Evolutionary conservation across 73 alveolate species (phyloP).

Genomic region (Uronychia setigera): DNA sequence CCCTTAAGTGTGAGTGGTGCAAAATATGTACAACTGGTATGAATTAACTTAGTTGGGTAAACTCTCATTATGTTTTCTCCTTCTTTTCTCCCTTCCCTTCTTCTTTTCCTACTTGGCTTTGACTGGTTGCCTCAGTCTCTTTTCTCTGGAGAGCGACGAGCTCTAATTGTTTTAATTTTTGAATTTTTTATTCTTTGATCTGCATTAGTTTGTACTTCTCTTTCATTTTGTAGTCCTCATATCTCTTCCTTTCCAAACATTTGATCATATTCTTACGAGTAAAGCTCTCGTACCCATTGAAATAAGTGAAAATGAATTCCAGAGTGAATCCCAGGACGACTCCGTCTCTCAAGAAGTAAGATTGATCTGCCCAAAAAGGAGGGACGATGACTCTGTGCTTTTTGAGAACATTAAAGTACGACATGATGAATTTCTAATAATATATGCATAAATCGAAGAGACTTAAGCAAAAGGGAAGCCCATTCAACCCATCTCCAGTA

Average conservation of each 20-base stretch:
- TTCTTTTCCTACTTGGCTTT: no score
- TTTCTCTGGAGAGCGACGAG: no score
- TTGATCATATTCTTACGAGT: slow-evolving; percentile 53
- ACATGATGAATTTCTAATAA: slow-evolving; percentile 22
- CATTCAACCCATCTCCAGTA: no score
- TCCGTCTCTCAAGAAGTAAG: slow-evolving; percentile 60
- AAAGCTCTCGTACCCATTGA: slow-evolving; percentile 56
- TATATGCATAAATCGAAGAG: not conserved
- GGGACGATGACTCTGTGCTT: slow-evolving; percentile 60
- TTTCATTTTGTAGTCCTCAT: slow-evolving; percentile 40
- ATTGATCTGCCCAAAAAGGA: slow-evolving; percentile 68
- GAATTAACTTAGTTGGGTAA: no score
- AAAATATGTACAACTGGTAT: no score
- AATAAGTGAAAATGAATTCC: slow-evolving; percentile 57
- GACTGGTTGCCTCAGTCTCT: no score
- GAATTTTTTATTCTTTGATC: slow-evolving; percentile 43
- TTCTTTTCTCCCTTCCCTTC: no score
- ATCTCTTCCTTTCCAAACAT: slow-evolving; percentile 51
- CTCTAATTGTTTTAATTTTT: slow-evolving; percentile 27
- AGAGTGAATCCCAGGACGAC: slow-evolving; percentile 53
- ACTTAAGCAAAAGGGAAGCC: not conserved
- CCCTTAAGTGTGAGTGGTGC: no score
- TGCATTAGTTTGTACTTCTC: slow-evolving; percentile 51
- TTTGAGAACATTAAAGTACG: slow-evolving; percentile 50
- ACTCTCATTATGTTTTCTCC: no score